Evolutionary conservation across 179 eudicot species (phyloP).

Genomic region (Silene coronaria): DNA sequence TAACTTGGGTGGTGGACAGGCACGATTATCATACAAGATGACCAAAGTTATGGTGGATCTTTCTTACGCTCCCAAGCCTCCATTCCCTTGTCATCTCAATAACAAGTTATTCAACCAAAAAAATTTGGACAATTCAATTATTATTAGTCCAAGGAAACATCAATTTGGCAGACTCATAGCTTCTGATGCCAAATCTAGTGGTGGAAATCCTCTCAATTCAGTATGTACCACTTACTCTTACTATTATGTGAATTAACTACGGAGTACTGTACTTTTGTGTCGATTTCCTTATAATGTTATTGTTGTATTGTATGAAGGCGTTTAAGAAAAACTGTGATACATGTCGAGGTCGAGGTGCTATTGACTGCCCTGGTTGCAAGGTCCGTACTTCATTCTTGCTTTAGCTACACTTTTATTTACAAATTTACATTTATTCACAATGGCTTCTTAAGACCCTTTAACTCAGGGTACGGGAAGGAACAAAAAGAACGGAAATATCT

Average conservation of each 20-base stretch:
- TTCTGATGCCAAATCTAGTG: constrained; percentile 46
- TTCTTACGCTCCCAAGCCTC: constrained; percentile 10
- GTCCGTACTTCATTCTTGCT: constrained; percentile 34
- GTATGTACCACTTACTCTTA: constrained; percentile 29
- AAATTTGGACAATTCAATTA: neutral
- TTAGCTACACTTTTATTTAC: too few relatives aligned
- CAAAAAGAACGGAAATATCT: constrained; percentile 91
- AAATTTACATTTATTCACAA: too few relatives aligned
- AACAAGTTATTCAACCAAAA: neutral
- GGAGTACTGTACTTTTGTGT: too few relatives aligned
- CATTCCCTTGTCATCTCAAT: constrained; percentile 6
- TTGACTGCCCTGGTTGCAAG: constrained; percentile 91
- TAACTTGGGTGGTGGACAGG: constrained; percentile 5
- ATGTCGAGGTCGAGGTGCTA: constrained; percentile 67
- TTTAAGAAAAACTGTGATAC: constrained; percentile 45
- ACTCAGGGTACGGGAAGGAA: constrained; percentile 83
- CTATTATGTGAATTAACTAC: too few relatives aligned
- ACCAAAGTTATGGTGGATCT: neutral
- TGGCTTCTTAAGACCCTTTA: neutral
- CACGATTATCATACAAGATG: constrained; percentile 9
- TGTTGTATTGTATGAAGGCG: constrained; percentile 26
- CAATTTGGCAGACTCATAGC: constrained; percentile 6
- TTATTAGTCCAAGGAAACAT: neutral
- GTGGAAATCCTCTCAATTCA: constrained; percentile 40
- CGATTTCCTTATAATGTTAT: neutral